phyloP scores from a whole-genome alignment of 345 rosid species.

The Streptanthus diversifolius region DNA sequence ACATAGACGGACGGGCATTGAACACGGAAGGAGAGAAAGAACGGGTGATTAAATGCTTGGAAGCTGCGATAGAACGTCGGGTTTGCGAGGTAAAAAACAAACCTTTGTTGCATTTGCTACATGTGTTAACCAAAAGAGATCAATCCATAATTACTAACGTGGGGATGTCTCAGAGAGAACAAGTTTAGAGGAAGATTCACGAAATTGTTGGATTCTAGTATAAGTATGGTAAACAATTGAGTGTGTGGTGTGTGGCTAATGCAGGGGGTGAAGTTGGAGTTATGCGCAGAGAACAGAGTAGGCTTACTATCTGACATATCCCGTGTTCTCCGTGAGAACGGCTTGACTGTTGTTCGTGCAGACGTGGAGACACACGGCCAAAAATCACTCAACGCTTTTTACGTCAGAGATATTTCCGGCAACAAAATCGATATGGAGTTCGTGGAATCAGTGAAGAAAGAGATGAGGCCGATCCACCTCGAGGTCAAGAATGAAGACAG shows the following conservation, averaged over 20 bases:
- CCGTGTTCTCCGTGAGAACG: conserved; percentile 61
- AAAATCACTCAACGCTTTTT: conserved; percentile 50
- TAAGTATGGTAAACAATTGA: conserved; percentile 20
- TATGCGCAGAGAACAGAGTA: conserved; percentile 56
- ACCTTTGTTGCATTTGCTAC: background rate
- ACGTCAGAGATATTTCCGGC: conserved; percentile 52
- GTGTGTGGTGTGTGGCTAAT: conserved; percentile 29
- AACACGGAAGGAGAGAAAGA: conserved; percentile 95
- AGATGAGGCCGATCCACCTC: conserved; percentile 56
- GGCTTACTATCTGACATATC: conserved; percentile 69
- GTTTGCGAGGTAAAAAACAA: conserved; percentile 34
- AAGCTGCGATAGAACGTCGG: conserved; percentile 89
- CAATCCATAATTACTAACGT: conserved; percentile 39
- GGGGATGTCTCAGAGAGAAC: conserved; percentile 35
- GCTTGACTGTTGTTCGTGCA: conserved; percentile 61
- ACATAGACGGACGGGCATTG: conserved; percentile 78
- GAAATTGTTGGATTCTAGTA: conserved; percentile 64
- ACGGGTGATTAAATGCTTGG: conserved; percentile 83
- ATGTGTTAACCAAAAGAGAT: conserved; percentile 26
- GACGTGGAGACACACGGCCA: conserved; percentile 64
- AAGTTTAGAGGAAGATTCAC: conserved; percentile 38
- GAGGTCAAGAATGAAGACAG: conserved; percentile 39
- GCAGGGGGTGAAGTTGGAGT: conserved; percentile 59
- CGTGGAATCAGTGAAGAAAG: conserved; percentile 55
- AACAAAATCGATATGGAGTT: conserved; percentile 58